A percentile compares a stretch with the other conserved stretches of the same genome.
Evolutionary conservation across 1,139 yeast genomes (phyloP).

Genomic region (Diutina catenulata): DNA sequence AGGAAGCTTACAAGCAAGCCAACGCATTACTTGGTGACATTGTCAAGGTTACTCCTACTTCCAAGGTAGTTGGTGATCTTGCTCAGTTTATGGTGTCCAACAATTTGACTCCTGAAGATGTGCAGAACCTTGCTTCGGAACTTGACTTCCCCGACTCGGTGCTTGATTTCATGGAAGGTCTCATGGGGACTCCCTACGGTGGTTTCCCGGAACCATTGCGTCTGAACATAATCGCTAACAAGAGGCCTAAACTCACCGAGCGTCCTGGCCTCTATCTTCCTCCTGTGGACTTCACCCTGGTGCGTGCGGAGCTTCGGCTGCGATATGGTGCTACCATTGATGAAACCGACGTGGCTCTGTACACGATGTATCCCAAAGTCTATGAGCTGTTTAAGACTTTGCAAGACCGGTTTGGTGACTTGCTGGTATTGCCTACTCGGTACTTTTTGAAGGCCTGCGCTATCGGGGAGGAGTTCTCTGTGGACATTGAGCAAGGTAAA

Average conservation of each 20-base stretch:
- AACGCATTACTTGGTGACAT: slow-evolving; percentile 86
- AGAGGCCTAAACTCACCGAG: slow-evolving; percentile 76
- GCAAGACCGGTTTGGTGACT: slow-evolving; percentile 76
- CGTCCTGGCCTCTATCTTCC: slow-evolving; percentile 87
- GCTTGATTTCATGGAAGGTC: slow-evolving; percentile 95
- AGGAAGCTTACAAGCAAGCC: slow-evolving; percentile 85
- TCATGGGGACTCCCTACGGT: slow-evolving; percentile 98
- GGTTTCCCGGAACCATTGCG: slow-evolving; percentile 99
- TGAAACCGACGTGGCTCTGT: slow-evolving; percentile 88
- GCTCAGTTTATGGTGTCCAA: slow-evolving; percentile 98
- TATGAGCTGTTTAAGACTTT: slow-evolving; percentile 75
- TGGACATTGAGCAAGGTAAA: slow-evolving; percentile 92
- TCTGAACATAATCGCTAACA: slow-evolving; percentile 67
- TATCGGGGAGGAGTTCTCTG: slow-evolving; percentile 79
- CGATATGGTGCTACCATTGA: slow-evolving; percentile 48
- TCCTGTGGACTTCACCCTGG: slow-evolving; percentile 65
- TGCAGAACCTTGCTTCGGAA: slow-evolving; percentile 72
- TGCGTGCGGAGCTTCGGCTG: slow-evolving; percentile 59
- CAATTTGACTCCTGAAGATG: slow-evolving; percentile 77
- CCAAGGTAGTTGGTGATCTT: slow-evolving; percentile 97
- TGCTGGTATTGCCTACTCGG: slow-evolving; percentile 87
- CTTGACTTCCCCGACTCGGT: slow-evolving; percentile 98
- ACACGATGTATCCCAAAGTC: slow-evolving; percentile 96
- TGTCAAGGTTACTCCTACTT: slow-evolving; percentile 97
- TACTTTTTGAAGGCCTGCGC: slow-evolving; percentile 79